Conservation (phyloP, 805 yeast genomes). For the Candida pseudofarinosa region DNA sequence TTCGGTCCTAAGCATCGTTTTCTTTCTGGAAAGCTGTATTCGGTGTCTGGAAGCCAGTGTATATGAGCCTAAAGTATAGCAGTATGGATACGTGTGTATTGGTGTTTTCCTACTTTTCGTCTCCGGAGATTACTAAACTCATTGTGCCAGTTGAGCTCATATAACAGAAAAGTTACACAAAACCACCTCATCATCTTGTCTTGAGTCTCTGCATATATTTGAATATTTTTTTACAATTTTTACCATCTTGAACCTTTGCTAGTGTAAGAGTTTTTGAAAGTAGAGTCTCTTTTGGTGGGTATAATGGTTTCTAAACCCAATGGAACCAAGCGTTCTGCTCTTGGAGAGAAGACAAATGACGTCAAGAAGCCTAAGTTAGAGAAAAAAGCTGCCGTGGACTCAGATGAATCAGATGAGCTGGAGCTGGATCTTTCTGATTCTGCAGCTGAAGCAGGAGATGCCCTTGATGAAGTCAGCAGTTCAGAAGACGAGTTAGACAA, state of each 20-base stretch:
- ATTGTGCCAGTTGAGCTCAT: too few species aligned
- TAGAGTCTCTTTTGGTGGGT: constrained; percentile 2
- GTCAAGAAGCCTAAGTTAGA: constrained; percentile 28
- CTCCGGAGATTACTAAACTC: too few species aligned
- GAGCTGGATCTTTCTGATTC: constrained; percentile 19
- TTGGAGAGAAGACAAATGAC: constrained; percentile 10
- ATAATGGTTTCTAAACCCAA: constrained; percentile 20
- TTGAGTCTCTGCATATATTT: neutral
- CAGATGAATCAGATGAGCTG: constrained; percentile 15
- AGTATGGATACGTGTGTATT: too few species aligned
- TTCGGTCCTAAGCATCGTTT: neutral
- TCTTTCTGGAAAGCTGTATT: neutral
- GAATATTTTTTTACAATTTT: neutral
- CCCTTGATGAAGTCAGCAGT: constrained; percentile 14
- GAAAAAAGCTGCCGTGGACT: constrained; percentile 12
- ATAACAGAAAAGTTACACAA: constrained; percentile 1
- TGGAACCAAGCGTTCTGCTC: constrained; percentile 30
- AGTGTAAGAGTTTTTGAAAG: neutral
- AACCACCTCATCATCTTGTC: neutral
- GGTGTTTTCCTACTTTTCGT: too few species aligned
- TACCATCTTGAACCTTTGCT: neutral
- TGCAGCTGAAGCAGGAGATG: constrained; percentile 19
- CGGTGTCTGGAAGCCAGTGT: neutral
- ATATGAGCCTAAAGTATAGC: too few species aligned
- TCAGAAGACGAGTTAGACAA: constrained; percentile 16